Conservation (phyloP, 192 early-diverging fungal genomes). For the Irineochytrium annulatum region DNA sequence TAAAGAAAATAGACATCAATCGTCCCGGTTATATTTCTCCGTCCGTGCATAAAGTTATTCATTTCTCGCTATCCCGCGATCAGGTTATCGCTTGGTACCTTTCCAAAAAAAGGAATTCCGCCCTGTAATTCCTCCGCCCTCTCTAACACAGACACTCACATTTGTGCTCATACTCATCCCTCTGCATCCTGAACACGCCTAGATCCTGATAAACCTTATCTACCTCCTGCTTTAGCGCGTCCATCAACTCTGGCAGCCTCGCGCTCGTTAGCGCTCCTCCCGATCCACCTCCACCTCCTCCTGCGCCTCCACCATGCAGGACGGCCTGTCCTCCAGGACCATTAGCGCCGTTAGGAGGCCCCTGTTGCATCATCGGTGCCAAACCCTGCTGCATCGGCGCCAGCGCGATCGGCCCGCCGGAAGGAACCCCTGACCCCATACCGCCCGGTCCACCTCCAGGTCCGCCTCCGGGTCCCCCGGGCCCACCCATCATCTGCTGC, state of each 20-base stretch:
- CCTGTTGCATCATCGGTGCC: neutral
- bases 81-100: too few species aligned
- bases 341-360: neutral
- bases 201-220: neutral
- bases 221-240: neutral
- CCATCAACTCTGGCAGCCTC: neutral
- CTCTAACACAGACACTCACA: too few species aligned
- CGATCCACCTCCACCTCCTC: too few species aligned
- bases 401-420: neutral
- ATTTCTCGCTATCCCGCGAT: too few species aligned
- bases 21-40: too few species aligned
- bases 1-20: too few species aligned
- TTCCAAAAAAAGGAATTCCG: too few species aligned
- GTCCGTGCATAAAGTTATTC: too few species aligned
- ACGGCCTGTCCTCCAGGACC: neutral
- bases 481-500: neutral
- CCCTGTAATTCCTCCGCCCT: too few species aligned
- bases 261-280: neutral
- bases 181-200: conserved; percentile 5
- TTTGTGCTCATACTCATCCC: neutral
- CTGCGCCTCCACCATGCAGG: too few species aligned
- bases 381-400: neutral
- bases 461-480: neutral
- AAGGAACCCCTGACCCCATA: neutral
- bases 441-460: too few species aligned